Evolutionary conservation across 192 early-diverging fungal genomes (phyloP), one percentile per base, ranked within the genome.

Genomic region (Entomortierella beljakovae): DNA sequence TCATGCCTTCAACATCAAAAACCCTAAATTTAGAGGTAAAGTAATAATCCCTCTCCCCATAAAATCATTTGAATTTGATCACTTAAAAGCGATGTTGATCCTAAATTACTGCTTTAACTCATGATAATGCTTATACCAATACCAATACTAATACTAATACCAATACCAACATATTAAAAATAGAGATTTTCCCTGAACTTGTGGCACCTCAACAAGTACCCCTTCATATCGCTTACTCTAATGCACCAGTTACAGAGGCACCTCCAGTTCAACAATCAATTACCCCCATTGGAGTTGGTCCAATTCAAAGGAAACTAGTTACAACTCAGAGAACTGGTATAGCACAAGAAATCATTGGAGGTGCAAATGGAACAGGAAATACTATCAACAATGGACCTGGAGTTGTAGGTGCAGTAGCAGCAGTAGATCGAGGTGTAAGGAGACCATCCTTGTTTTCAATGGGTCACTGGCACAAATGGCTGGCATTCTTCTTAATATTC

Each of bases 131-230:
- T n/a, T n/a, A n/a, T n/a, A n/a, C n/a, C n/a, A n/a, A n/a, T n/a
- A n/a, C n/a, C n/a, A n/a, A n/a, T n/a, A n/a, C n/a, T n/a, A n/a
- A n/a, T n/a, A n/a, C n/a, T n/a, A n/a, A n/a, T n/a, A n/a, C n/a
- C n/a, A n/a, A n/a, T n/a, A n/a, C n/a, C n/a, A n/a, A n/a, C n/a
- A n/a, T n/a, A n/a, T n/a, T n/a, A n/a, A n/a, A n/a, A 29, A 29
- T 81, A 92, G 94, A 92, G 8, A 75, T 94, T 20, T 97, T 95
- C 75, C 94, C 96, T 15, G 96, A 96, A 69, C 82, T 97, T 53
- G 93, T 94, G 64, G 88, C 87, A 11, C 59, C 85, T 5, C 82
- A 82, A 38, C 72, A 81, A 8, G 75, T 80, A 16, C 85, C 84
- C 15, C 48, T 84, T 33, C 79, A 84, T 40, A 57, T 74, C 35